Evolutionary conservation across 2,329 filamentous ascomycete species (phyloP).

Genomic region (Xylaria sp.): DNA sequence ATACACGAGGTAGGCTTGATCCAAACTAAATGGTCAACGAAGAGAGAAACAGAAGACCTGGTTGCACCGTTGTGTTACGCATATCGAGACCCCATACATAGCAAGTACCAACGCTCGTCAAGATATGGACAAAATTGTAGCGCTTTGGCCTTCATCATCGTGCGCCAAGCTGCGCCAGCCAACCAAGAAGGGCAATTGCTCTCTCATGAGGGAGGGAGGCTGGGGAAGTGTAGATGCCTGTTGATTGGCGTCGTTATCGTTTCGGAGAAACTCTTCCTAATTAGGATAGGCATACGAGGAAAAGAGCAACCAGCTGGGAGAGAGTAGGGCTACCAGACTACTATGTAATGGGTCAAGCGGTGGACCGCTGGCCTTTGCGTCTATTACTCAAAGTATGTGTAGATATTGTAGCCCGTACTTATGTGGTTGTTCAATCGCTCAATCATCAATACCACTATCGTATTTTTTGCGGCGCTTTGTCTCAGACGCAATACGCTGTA

Average conservation of each 20-base stretch:
- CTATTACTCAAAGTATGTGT: too few relatives aligned
- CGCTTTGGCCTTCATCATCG: constrained; percentile 5
- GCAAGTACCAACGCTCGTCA: constrained; percentile 15
- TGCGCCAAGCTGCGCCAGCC: constrained; percentile 13
- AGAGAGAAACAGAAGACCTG: background rate
- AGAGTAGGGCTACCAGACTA: too few relatives aligned
- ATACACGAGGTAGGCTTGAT: too few relatives aligned
- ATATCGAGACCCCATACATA: too few relatives aligned
- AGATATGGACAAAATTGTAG: constrained; percentile 1
- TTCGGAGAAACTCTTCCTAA: constrained; percentile 18
- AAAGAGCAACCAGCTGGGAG: constrained; percentile 8
- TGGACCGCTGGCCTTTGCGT: too few relatives aligned
- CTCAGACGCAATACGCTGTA: too few relatives aligned
- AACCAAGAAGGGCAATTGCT: constrained; percentile 16
- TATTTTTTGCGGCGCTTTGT: background rate
- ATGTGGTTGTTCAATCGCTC: too few relatives aligned
- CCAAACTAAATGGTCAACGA: background rate
- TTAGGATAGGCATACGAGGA: constrained; percentile 12
- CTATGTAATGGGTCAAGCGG: too few relatives aligned
- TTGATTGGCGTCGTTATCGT: background rate
- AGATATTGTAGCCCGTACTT: too few relatives aligned
- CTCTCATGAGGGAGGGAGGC: constrained; percentile 17
- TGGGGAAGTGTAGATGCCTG: background rate
- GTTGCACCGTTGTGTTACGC: background rate
- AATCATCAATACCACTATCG: too few relatives aligned